Percentiles rank a stretch among this genome's conserved stretches.
Evolutionary conservation across 2,329 filamentous ascomycete species (phyloP).

Genomic region (Penicillium vulpinum): DNA sequence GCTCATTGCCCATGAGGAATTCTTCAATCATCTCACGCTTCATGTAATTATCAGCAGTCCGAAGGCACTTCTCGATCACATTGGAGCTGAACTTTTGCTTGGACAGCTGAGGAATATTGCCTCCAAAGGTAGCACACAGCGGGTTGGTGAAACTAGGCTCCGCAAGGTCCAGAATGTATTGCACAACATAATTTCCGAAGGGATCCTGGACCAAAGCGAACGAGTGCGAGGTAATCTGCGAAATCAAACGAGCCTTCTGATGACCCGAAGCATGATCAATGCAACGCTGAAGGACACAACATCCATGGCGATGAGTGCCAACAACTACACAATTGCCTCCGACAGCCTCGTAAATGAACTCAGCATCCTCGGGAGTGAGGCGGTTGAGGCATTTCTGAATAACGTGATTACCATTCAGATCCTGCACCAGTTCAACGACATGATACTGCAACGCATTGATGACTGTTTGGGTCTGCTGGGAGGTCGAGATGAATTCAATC

Average conservation of each 20-base stretch:
- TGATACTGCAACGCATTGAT: constrained; percentile 78
- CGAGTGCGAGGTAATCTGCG: constrained; percentile 84
- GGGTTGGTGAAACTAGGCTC: constrained; percentile 86
- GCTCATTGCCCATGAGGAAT: constrained; percentile 70
- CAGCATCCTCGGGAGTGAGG: constrained; percentile 75
- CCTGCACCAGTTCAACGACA: constrained; percentile 93
- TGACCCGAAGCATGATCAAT: constrained; percentile 92
- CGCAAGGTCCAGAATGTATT: constrained; percentile 95
- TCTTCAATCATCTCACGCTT: constrained; percentile 84
- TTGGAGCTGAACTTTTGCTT: constrained; percentile 99
- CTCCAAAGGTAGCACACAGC: constrained; percentile 76
- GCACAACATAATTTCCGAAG: constrained; percentile 97
- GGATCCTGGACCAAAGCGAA: constrained; percentile 90
- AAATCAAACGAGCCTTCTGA: constrained; percentile 84
- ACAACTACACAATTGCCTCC: constrained; percentile 83
- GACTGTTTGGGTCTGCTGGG: constrained; percentile 81
- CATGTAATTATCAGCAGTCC: constrained; percentile 72
- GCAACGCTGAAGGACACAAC: constrained; percentile 95
- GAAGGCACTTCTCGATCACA: constrained; percentile 93
- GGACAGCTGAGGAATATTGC: constrained; percentile 70
- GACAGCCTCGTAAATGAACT: constrained; percentile 97
- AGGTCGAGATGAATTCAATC: constrained; percentile 93
- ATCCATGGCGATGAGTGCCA: constrained; percentile 95
- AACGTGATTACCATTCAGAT: constrained; percentile 97
- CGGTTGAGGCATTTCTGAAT: constrained; percentile 99